A percentile compares a stretch with the other conserved stretches of the same genome.
Conservation (phyloP, 108 stramenopile species). For the Cyclotella sp. region DNA sequence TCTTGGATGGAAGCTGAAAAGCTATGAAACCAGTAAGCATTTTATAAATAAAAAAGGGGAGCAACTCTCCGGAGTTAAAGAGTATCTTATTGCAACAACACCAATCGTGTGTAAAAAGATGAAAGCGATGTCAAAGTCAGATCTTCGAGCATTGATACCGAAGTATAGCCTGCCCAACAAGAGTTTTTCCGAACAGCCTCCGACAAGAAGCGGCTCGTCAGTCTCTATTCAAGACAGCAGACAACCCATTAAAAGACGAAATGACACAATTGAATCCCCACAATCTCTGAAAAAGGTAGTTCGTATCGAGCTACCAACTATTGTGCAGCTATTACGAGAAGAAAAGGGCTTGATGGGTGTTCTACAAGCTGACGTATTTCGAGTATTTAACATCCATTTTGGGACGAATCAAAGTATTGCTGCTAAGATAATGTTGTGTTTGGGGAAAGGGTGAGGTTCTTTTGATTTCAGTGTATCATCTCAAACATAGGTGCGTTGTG, state of each 20-base stretch:
- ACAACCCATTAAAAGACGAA: constrained; percentile 12
- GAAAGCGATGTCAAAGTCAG: background rate
- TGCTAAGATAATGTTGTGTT: constrained; percentile 33
- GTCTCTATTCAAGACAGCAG: background rate
- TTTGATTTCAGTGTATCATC: background rate
- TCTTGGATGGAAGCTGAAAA: background rate
- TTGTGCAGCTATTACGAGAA: constrained; percentile 25
- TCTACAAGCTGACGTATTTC: constrained; percentile 38
- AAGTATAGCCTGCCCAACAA: background rate
- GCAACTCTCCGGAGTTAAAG: background rate
- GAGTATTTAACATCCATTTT: constrained; percentile 36
- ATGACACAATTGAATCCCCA: background rate
- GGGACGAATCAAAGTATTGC: constrained; percentile 44
- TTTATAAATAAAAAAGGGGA: constrained; percentile 1
- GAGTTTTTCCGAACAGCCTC: background rate
- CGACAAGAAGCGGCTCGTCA: background rate
- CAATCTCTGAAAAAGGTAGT: background rate
- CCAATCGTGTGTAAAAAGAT: background rate
- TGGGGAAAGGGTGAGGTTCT: constrained; percentile 33
- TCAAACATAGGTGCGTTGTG: background rate
- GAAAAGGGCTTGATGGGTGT: constrained; percentile 35
- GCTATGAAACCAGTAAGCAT: background rate
- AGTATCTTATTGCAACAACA: background rate
- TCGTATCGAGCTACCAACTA: constrained; percentile 37
- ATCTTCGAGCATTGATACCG: constrained; percentile 5